These are phyloP conservation scores for Plantago ovata DNA, from an alignment of 257 asterid genomes.

Conservation along the genomic window DNA sequence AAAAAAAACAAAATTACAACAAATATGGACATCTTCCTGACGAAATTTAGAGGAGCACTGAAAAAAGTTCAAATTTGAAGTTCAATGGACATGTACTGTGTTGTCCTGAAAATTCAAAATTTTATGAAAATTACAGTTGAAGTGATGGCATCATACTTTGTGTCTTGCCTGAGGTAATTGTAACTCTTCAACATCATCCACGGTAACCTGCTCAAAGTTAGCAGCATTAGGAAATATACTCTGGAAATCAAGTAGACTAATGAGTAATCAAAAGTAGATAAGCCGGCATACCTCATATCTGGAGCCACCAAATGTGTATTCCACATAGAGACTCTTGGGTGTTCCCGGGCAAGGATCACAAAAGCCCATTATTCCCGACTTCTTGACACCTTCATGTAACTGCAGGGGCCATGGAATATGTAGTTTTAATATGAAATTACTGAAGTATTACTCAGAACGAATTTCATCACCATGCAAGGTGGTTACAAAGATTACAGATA, in stretches of 20 bases:
- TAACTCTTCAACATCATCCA: conserved; percentile 69
- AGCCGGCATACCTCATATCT: conserved; percentile 54
- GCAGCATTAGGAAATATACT: conserved; percentile 11
- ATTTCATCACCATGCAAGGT: no score
- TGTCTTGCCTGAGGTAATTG: conserved; percentile 65
- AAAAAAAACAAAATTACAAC: no score
- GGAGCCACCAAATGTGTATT: conserved; percentile 48
- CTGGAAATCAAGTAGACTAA: conserved; percentile 2
- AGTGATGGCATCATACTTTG: conserved; percentile 27
- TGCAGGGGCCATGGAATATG: conserved; percentile 27
- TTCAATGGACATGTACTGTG: no score
- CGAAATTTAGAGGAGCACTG: no score
- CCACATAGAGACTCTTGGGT: conserved; percentile 68
- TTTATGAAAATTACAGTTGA: conserved; percentile 4
- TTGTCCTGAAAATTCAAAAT: not conserved
- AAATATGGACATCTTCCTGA: no score
- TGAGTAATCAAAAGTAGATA: not conserved
- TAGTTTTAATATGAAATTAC: not conserved
- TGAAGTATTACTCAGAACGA: no score
- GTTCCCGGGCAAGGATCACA: conserved; percentile 97
- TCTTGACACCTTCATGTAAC: conserved; percentile 90
- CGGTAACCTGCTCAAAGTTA: conserved; percentile 50
- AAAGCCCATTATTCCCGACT: conserved; percentile 98
- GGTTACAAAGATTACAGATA: conserved; percentile 9
- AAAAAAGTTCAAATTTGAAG: no score